phyloP scores from a whole-genome alignment of 176 grass and related monocot genomes.

The Hyparrhenia diplandra region DNA sequence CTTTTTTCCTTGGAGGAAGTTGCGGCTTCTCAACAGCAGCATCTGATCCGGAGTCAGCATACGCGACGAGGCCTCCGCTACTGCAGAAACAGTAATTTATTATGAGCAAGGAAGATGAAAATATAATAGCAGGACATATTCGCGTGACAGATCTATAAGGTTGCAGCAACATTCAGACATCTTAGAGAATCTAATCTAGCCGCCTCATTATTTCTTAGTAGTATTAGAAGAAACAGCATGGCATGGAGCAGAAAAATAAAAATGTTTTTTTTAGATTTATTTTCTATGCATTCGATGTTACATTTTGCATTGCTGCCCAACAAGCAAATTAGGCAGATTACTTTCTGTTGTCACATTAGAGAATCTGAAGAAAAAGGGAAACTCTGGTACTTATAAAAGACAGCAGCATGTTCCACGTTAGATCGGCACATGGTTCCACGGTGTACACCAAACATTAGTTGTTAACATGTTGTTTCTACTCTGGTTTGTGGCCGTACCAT shows the following conservation, averaged over 20 bases:
- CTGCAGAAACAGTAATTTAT: slow-evolving; percentile 35
- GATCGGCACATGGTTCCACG: not conserved
- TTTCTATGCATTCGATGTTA: not conserved
- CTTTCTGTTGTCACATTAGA: not conserved
- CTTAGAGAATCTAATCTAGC: not conserved
- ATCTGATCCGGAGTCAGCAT: slow-evolving; percentile 66
- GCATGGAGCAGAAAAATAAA: not conserved
- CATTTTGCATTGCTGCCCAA: too few relatives aligned
- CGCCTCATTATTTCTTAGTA: not conserved
- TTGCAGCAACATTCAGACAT: not conserved
- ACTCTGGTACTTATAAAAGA: not conserved
- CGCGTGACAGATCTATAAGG: too few relatives aligned
- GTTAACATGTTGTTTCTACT: not conserved
- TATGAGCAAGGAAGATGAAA: not conserved
- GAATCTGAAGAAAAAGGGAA: not conserved
- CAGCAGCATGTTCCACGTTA: not conserved
- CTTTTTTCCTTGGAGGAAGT: slow-evolving; percentile 55
- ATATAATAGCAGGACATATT: not conserved
- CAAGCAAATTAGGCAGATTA: not conserved
- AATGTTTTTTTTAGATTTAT: not conserved
- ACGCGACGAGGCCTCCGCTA: slow-evolving; percentile 75
- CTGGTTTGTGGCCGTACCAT: not conserved
- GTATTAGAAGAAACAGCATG: not conserved
- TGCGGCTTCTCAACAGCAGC: slow-evolving; percentile 31
- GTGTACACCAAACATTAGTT: not conserved